A percentile compares a stretch with the other conserved stretches of the same genome.
These are phyloP conservation scores for Annulohypoxylon truncatum DNA, from an alignment of 2,329 filamentous ascomycete genomes.

Conservation along the genomic window DNA sequence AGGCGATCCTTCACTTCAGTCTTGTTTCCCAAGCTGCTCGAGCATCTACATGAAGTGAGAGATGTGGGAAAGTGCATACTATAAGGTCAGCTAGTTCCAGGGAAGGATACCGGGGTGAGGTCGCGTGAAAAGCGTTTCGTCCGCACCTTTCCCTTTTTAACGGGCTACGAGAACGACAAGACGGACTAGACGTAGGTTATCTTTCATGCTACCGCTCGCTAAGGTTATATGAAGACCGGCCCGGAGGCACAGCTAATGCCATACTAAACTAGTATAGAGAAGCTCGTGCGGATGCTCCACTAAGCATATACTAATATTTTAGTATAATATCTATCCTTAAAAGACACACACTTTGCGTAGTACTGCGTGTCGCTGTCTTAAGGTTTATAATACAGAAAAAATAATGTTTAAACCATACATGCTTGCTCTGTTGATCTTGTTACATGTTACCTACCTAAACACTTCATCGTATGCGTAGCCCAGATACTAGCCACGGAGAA, in stretches of 20 bases:
- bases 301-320: not conserved
- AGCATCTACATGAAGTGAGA: not conserved
- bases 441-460: not conserved
- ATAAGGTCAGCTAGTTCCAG: constrained; percentile 8
- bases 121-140: not conserved
- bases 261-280: not conserved
- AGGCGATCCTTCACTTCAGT: not conserved
- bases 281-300: not conserved
- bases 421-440: not conserved
- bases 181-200: constrained; percentile 15
- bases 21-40: constrained; percentile 15
- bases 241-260: constrained; percentile 1
- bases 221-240: not conserved
- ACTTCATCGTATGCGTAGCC: not conserved
- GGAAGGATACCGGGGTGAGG: constrained; percentile 15
- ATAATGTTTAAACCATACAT: not conserved
- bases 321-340: constrained; percentile 2
- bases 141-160: constrained; percentile 10
- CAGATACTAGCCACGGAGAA: not conserved
- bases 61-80: constrained; percentile 1
- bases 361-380: too few species aligned
- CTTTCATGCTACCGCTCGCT: constrained; percentile 12
- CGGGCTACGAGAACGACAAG: not conserved
- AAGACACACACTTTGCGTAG: constrained; percentile 1
- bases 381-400: not conserved